phyloP scores from a whole-genome alignment of 2,329 filamentous ascomycete genomes.

The Lachnellula occidentalis region DNA sequence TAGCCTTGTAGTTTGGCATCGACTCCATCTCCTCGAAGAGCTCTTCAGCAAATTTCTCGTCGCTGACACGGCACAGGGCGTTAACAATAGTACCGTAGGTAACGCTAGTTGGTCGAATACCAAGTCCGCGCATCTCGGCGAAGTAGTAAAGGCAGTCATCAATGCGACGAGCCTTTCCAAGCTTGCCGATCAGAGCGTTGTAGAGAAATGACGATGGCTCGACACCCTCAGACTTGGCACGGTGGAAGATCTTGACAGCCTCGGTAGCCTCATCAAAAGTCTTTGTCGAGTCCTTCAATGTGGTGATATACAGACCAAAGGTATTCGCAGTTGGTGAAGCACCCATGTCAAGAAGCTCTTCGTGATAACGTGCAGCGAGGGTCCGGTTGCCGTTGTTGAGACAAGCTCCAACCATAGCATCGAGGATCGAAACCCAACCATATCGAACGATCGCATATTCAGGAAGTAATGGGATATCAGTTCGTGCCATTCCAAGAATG shows the following conservation, averaged over 20 bases:
- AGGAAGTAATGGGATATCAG: conserved; percentile 77
- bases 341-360: conserved; percentile 86
- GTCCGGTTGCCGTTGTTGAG: conserved; percentile 76
- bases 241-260: conserved; percentile 94
- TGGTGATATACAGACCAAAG: conserved; percentile 98
- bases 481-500: conserved; percentile 81
- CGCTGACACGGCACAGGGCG: conserved; percentile 90
- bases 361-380: conserved; percentile 80
- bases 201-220: conserved; percentile 96
- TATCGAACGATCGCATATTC: conserved; percentile 87
- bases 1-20: conserved; percentile 97
- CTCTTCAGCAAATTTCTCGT: conserved; percentile 96
- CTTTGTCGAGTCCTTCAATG: conserved; percentile 92
- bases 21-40: conserved; percentile 99
- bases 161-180: conserved; percentile 94
- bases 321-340: conserved; percentile 93
- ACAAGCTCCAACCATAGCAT: conserved; percentile 93
- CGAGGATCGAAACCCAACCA: conserved; percentile 93
- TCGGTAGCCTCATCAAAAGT: conserved; percentile 97
- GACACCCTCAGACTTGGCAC: conserved; percentile 87
- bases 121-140: conserved; percentile 88
- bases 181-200: conserved; percentile 96
- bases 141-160: conserved; percentile 99
- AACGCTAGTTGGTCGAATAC: conserved; percentile 92
- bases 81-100: conserved; percentile 99